Percentiles rank a stretch among this genome's conserved stretches.
Evolutionary conservation across 345 rosid species (phyloP).

Genomic region (Gossypium arboreum): DNA sequence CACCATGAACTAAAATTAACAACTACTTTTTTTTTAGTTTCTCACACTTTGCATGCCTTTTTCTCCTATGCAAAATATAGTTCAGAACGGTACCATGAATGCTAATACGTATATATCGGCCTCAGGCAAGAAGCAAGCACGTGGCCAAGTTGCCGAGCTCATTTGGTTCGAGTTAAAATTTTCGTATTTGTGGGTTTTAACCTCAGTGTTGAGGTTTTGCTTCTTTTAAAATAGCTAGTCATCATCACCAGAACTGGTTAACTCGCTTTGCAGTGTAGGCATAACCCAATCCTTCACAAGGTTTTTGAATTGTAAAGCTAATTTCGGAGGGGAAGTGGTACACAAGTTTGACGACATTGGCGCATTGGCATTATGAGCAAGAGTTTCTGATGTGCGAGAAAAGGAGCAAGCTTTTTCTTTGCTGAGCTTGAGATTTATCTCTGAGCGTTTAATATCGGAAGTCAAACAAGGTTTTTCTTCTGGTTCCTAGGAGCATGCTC

Average conservation of each 20-base stretch:
- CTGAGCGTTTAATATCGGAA: not conserved
- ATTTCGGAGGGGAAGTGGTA: slow-evolving; percentile 5
- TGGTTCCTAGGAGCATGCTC: not conserved
- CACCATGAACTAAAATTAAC: not conserved
- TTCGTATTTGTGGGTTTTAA: slow-evolving; percentile 8
- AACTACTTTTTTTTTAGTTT: not conserved
- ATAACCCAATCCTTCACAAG: slow-evolving; percentile 47
- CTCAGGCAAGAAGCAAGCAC: slow-evolving; percentile 33
- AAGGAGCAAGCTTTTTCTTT: slow-evolving; percentile 1
- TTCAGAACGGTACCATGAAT: slow-evolving; percentile 50
- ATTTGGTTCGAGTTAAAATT: not conserved
- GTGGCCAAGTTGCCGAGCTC: slow-evolving; percentile 28
- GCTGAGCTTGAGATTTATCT: slow-evolving; percentile 8
- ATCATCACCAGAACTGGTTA: slow-evolving; percentile 16
- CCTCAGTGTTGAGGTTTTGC: not conserved
- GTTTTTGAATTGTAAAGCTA: slow-evolving; percentile 22
- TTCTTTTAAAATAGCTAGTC: slow-evolving; percentile 54
- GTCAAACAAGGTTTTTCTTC: slow-evolving; percentile 9
- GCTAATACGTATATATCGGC: slow-evolving; percentile 59
- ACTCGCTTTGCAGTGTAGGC: slow-evolving; percentile 15
- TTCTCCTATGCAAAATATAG: not conserved
- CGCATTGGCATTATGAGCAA: not conserved
- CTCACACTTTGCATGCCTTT: not conserved
- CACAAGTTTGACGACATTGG: not conserved
- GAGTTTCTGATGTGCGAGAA: not conserved